These are phyloP conservation scores for Talaromyces verruculosus DNA, from an alignment of 2,329 filamentous ascomycete species.

Conservation along the genomic window DNA sequence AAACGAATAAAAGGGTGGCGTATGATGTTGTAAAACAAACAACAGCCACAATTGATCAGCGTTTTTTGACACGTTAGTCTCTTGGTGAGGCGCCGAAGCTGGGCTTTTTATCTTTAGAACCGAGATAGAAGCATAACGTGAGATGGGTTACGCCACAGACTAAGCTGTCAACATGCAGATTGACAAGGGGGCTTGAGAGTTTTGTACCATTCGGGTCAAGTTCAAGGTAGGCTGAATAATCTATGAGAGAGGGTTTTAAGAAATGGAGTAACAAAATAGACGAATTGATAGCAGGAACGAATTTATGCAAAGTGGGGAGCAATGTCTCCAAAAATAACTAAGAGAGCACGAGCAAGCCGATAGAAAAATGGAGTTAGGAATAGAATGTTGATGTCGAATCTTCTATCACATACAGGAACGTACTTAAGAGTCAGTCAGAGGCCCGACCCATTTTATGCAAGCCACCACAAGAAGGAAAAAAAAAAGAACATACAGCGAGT, in stretches of 20 bases:
- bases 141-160: neutral
- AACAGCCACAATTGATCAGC: conserved; percentile 13
- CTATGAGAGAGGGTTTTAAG: neutral
- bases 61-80: conserved; percentile 2
- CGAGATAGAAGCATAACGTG: neutral
- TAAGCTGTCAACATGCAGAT: conserved; percentile 11
- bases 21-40: conserved; percentile 1
- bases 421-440: neutral
- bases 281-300: neutral
- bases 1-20: neutral
- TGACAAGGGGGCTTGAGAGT: conserved; percentile 4
- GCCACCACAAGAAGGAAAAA: neutral
- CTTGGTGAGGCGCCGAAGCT: neutral
- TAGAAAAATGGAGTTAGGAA: neutral
- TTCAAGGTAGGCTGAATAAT: neutral
- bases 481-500: neutral
- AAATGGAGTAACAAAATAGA: conserved; percentile 1
- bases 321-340: neutral
- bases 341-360: neutral
- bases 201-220: neutral
- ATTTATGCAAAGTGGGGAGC: neutral
- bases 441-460: conserved; percentile 5
- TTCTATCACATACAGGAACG: conserved; percentile 1
- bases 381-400: neutral
- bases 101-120: neutral